Percentiles rank a stretch among this genome's conserved stretches.
Conservation (phyloP, 768 basidiomycete species). For the Trametes meyenii region DNA sequence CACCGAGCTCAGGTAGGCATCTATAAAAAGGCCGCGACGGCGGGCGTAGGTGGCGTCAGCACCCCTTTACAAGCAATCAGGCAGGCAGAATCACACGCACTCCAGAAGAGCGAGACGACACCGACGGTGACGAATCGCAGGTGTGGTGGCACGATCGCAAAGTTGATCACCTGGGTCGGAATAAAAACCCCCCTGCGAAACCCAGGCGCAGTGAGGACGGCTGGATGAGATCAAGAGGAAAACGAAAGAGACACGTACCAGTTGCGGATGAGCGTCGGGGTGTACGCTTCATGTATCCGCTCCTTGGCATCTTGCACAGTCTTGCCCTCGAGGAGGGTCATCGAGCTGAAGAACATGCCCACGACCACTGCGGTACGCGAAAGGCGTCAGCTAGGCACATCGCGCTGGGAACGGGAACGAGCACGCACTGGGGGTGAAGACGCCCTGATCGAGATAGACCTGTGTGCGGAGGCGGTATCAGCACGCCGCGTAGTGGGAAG, state of each 20-base stretch:
- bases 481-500: not conserved
- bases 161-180: slow-evolving; percentile 81
- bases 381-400: not conserved
- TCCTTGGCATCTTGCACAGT: slow-evolving; percentile 51
- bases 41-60: not conserved
- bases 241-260: slow-evolving; percentile 49
- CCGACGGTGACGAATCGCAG: slow-evolving; percentile 75
- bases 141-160: slow-evolving; percentile 74
- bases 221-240: not conserved
- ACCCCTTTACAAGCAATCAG: not conserved
- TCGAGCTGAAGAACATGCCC: slow-evolving; percentile 67
- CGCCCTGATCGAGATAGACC: slow-evolving; percentile 83
- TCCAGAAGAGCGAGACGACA: slow-evolving; percentile 82
- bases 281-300: slow-evolving; percentile 62
- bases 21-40: slow-evolving; percentile 14
- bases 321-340: slow-evolving; percentile 82
- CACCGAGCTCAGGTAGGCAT: slow-evolving; percentile 37
- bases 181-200: slow-evolving; percentile 65
- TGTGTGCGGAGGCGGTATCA: slow-evolving; percentile 29
- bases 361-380: slow-evolving; percentile 39
- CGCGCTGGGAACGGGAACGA: slow-evolving; percentile 5
- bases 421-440: slow-evolving; percentile 68
- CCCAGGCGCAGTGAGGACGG: not conserved
- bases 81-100: slow-evolving; percentile 44
- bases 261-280: slow-evolving; percentile 73